Conservation (phyloP, 352 stramenopile genomes). For the Blastocystis sp. region DNA sequence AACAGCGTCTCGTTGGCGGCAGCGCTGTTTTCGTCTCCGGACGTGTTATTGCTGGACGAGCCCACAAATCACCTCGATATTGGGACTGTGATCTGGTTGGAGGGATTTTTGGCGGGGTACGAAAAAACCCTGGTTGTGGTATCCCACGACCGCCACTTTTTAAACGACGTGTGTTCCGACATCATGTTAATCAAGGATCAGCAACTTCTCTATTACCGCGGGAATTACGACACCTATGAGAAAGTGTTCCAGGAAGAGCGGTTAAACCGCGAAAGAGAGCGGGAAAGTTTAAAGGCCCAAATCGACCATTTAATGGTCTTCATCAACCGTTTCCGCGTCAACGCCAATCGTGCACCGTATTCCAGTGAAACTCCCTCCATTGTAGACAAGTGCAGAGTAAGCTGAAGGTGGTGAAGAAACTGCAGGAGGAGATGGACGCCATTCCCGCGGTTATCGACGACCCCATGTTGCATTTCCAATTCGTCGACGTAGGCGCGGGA, state of each 20-base stretch:
- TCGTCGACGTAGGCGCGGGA: not conserved
- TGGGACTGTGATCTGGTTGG: slow-evolving; percentile 89
- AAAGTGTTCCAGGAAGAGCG: slow-evolving; percentile 81
- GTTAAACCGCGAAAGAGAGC: slow-evolving; percentile 68
- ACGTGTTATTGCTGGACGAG: slow-evolving; percentile 70
- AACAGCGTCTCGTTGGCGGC: slow-evolving; percentile 80
- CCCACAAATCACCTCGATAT: slow-evolving; percentile 56
- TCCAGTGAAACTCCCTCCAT: no score
- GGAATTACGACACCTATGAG: slow-evolving; percentile 91
- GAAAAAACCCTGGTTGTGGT: slow-evolving; percentile 89
- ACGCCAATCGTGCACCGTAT: slow-evolving; percentile 50
- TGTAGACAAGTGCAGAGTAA: slow-evolving; percentile 54
- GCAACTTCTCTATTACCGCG: slow-evolving; percentile 86
- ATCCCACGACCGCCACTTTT: slow-evolving; percentile 95
- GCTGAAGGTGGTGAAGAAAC: slow-evolving; percentile 47
- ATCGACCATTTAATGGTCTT: slow-evolving; percentile 57
- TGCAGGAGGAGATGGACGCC: slow-evolving; percentile 50
- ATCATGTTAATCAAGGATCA: slow-evolving; percentile 91
- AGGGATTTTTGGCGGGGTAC: slow-evolving; percentile 86
- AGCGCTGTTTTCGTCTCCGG: slow-evolving; percentile 83
- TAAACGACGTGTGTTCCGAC: slow-evolving; percentile 91
- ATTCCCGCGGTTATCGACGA: slow-evolving; percentile 26
- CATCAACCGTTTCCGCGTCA: slow-evolving; percentile 78
- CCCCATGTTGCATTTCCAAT: slow-evolving; percentile 34
- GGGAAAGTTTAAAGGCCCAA: slow-evolving; percentile 51